Evolutionary conservation across 768 basidiomycete species (phyloP), one percentile per base, ranked within the genome.

Genomic region (Pholiota molesta): DNA sequence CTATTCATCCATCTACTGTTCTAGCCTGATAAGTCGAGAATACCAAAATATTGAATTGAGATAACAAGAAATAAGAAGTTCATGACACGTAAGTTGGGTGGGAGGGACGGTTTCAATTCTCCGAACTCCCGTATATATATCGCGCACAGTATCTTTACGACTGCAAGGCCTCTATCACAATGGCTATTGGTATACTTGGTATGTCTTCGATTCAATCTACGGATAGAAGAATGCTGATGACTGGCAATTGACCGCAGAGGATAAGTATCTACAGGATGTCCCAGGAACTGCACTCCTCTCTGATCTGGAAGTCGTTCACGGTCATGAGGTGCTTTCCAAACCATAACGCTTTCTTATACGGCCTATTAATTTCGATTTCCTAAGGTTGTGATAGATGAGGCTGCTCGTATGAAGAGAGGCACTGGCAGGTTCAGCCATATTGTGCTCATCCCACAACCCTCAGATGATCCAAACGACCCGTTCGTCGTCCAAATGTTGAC

Each of bases 381-480:
- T 5, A 29, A 76, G 75, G 69, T 76, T 61, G 64, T 60, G 6
- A 75, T 78, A 42, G 66, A 75, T 60, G 75, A 71, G 56, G 76
- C 76, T 11, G 63, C 62, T 19, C 57, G 60, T 45, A 63, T 81
- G 31, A 81, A 81, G 63, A 70, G 74, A 45, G 77, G 78, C 13
- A 74, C 69, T 0, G 79, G 78, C 28, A 69, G 72, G 45, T 64
- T 78, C 60, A 66, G 74, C 16, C 78, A 80, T 67, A 68, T 79
- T 23, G 65, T 79, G 11, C 75, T 81, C 16, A 69, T 80, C 19
- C 79, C 79, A 11, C 79, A 81, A 68, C 79, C 79, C 3, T 78
- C 80, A 4, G 77, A 80, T 37, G 77, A 80, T 59, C 79, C 77
- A 3, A 72, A 71, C 57, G 79, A 81, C 60, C 79, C 79, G 78